These are phyloP conservation scores for Coprinopsis sp. DNA, from an alignment of 768 basidiomycete species.

Conservation along the genomic window DNA sequence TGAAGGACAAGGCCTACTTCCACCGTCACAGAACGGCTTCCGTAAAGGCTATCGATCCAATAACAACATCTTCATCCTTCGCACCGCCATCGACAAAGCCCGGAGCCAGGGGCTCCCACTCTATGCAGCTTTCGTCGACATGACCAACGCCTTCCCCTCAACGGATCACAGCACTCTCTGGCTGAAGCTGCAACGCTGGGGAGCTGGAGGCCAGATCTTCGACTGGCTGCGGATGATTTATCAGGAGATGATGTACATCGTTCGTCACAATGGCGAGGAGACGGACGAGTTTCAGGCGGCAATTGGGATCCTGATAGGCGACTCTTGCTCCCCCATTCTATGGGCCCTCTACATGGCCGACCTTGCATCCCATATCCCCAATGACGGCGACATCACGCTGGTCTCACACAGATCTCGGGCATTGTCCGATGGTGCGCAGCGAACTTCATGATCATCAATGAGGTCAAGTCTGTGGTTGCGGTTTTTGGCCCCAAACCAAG, in stretches of 20 bases:
- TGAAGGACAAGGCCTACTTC: slow-evolving; percentile 16
- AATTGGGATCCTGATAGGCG: slow-evolving; percentile 19
- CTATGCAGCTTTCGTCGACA: slow-evolving; percentile 6
- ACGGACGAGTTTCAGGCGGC: not conserved
- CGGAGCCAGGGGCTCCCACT: no score
- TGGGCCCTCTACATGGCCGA: slow-evolving; percentile 22
- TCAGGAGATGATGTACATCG: slow-evolving; percentile 6
- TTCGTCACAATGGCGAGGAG: not conserved
- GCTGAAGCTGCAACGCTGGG: slow-evolving; percentile 6
- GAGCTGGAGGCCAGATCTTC: slow-evolving; percentile 7
- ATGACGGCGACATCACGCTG: slow-evolving; percentile 19
- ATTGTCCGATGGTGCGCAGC: slow-evolving; percentile 19
- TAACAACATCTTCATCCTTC: no score
- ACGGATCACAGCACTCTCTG: slow-evolving; percentile 15
- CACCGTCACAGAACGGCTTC: slow-evolving; percentile 28
- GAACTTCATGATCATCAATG: slow-evolving; percentile 23
- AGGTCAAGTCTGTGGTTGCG: slow-evolving; percentile 19
- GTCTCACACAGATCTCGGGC: no score
- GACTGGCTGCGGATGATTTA: slow-evolving; percentile 14
- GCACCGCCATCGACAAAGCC: slow-evolving; percentile 2
- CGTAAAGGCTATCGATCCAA: slow-evolving; percentile 20
- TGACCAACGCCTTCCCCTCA: slow-evolving; percentile 14
- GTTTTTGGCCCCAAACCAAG: slow-evolving; percentile 12
- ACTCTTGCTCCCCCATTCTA: slow-evolving; percentile 19
- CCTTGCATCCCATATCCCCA: slow-evolving; percentile 9